Percentiles rank a stretch among this genome's conserved stretches.
phyloP scores from a whole-genome alignment of 257 asterid genomes.

The Cruciata laevipes region DNA sequence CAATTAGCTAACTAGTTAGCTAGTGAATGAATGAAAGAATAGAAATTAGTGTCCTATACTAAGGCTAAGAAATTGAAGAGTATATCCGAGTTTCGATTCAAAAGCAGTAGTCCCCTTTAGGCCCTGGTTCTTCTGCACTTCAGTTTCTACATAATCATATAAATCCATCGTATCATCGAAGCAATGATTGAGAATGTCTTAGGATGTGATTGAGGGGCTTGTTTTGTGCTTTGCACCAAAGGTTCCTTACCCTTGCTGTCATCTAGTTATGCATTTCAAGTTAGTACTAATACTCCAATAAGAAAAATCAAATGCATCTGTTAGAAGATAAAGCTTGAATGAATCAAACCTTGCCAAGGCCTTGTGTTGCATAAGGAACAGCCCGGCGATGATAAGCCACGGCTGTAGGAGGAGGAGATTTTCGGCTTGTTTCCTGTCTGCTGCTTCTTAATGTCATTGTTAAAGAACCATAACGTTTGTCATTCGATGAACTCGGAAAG shows the following conservation, averaged over 20 bases:
- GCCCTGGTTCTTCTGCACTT: neutral
- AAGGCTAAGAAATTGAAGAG: neutral
- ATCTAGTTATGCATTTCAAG: conserved; percentile 23
- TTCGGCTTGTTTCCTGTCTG: conserved; percentile 50
- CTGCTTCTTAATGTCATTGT: conserved; percentile 25
- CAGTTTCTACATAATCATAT: neutral
- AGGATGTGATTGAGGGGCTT: conserved; percentile 41
- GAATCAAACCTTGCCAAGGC: conserved; percentile 57
- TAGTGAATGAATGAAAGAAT: conserved; percentile 9
- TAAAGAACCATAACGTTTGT: conserved; percentile 22
- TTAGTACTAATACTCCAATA: neutral
- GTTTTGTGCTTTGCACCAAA: conserved; percentile 40
- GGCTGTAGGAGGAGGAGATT: conserved; percentile 66
- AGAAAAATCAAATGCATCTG: neutral
- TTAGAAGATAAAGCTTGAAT: neutral
- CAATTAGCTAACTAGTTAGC: conserved; percentile 4
- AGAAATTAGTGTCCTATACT: neutral
- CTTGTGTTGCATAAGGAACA: conserved; percentile 60
- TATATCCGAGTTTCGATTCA: neutral
- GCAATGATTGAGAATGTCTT: conserved; percentile 47
- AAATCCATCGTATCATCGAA: conserved; percentile 29
- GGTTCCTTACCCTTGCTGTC: conserved; percentile 43
- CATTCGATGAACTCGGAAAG: conserved; percentile 13
- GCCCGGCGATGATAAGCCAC: conserved; percentile 34
- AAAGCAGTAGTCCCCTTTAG: neutral